Evolutionary conservation across 257 asterid genomes (phyloP).

Genomic region (Salvia rosmarinus): DNA sequence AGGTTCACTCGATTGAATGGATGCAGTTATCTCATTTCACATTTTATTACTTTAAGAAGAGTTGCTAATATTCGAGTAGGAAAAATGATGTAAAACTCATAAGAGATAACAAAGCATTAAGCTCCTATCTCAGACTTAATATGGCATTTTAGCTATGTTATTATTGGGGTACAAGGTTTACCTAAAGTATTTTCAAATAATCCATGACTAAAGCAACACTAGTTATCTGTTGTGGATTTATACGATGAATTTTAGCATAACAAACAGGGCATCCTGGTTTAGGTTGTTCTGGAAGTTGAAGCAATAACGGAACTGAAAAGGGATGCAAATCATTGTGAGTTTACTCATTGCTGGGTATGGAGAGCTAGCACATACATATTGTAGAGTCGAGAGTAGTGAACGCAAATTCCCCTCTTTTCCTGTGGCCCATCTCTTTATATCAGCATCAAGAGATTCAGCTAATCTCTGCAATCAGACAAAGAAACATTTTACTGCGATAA

Average conservation of each 20-base stretch:
- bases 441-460: slow-evolving; percentile 81
- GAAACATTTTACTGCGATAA: not conserved
- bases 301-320: slow-evolving; percentile 24
- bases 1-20: not conserved
- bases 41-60: not conserved
- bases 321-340: not conserved
- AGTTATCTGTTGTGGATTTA: not conserved
- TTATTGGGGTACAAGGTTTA: not conserved
- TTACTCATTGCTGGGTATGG: not conserved
- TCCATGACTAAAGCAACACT: not conserved
- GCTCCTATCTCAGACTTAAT: not conserved
- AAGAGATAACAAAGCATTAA: slow-evolving; percentile 1
- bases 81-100: not conserved
- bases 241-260: not conserved
- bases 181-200: not conserved
- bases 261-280: not conserved
- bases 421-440: slow-evolving; percentile 85
- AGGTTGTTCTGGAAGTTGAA: slow-evolving; percentile 10
- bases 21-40: not conserved
- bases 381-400: slow-evolving; percentile 89
- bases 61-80: not conserved
- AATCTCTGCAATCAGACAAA: slow-evolving; percentile 64
- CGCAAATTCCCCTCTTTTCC: slow-evolving; percentile 92
- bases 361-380: slow-evolving; percentile 61
- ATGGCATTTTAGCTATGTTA: not conserved